phyloP scores from a whole-genome alignment of 139 green algal genomes.

The Gonium pectorale region DNA sequence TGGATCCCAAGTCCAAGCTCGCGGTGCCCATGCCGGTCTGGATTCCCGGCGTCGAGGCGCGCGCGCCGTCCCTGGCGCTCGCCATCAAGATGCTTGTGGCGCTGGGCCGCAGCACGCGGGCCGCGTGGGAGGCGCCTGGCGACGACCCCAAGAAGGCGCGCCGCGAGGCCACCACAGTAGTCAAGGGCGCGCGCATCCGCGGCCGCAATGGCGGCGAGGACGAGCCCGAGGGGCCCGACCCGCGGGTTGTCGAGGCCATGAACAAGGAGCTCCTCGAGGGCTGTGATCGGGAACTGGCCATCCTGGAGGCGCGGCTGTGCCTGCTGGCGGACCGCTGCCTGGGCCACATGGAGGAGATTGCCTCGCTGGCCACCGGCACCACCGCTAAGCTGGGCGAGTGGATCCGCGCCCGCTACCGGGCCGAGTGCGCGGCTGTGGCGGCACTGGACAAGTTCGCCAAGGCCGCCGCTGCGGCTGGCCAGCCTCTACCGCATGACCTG shows the following conservation, averaged over 20 bases:
- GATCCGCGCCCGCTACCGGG: conserved; percentile 64
- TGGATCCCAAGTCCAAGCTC: conserved; percentile 59
- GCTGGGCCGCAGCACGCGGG: background rate
- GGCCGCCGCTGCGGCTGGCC: conserved; percentile 58
- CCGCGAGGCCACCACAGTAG: background rate
- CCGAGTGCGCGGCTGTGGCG: conserved; percentile 77
- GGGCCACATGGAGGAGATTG: conserved; percentile 42
- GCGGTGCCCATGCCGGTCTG: conserved; percentile 21
- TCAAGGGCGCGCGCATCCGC: conserved; percentile 14
- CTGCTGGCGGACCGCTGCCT: conserved; percentile 39
- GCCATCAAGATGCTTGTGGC: conserved; percentile 22
- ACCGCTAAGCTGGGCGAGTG: conserved; percentile 57
- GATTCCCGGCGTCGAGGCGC: conserved; percentile 27
- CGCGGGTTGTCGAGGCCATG: conserved; percentile 44
- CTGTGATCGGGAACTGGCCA: conserved; percentile 44
- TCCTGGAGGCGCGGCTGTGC: conserved; percentile 55
- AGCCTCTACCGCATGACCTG: conserved; percentile 70
- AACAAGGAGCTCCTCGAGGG: conserved; percentile 45
- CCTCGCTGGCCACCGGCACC: conserved; percentile 33
- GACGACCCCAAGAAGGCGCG: conserved; percentile 43
- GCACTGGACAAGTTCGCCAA: conserved; percentile 68
- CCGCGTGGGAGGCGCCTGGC: background rate
- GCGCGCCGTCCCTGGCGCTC: conserved; percentile 14
- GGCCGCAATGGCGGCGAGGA: conserved; percentile 36
- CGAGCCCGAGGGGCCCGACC: conserved; percentile 34